These are phyloP conservation scores for Colletotrichum musicola DNA, from an alignment of 2,329 filamentous ascomycete species.

Conservation along the genomic window DNA sequence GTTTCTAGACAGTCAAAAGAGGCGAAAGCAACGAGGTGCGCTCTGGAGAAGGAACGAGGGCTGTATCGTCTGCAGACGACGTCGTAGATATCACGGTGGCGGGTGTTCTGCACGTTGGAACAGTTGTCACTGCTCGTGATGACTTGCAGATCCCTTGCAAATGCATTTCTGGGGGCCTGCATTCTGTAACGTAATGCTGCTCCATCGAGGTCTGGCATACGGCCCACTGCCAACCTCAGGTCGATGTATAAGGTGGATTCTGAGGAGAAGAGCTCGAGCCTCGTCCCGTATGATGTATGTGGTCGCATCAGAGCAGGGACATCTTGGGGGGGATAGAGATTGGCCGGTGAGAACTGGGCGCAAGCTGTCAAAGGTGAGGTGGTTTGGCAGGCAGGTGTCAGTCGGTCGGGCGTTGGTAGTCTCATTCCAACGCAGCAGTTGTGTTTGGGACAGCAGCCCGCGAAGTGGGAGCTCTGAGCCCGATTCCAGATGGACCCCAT, in stretches of 20 bases:
- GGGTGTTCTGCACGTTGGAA: constrained; percentile 29
- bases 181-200: constrained; percentile 4
- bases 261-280: constrained; percentile 32
- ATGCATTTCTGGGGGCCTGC: constrained; percentile 23
- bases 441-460: background rate
- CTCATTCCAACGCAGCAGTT: background rate
- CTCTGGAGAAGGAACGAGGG: background rate
- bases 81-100: constrained; percentile 5
- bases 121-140: constrained; percentile 16
- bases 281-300: constrained; percentile 5
- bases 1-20: background rate
- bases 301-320: constrained; percentile 6
- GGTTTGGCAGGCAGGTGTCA: constrained; percentile 26
- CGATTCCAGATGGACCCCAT: background rate
- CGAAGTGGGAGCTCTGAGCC: background rate
- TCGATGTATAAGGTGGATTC: constrained; percentile 14
- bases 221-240: constrained; percentile 18
- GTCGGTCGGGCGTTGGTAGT: background rate
- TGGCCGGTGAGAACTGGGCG: constrained; percentile 10
- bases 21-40: background rate
- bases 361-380: background rate
- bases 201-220: background rate
- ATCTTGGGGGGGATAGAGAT: background rate
- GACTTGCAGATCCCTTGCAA: constrained; percentile 29
- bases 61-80: background rate